phyloP scores from a whole-genome alignment of 176 grass and related monocot genomes.

The Aegilops longissima region DNA sequence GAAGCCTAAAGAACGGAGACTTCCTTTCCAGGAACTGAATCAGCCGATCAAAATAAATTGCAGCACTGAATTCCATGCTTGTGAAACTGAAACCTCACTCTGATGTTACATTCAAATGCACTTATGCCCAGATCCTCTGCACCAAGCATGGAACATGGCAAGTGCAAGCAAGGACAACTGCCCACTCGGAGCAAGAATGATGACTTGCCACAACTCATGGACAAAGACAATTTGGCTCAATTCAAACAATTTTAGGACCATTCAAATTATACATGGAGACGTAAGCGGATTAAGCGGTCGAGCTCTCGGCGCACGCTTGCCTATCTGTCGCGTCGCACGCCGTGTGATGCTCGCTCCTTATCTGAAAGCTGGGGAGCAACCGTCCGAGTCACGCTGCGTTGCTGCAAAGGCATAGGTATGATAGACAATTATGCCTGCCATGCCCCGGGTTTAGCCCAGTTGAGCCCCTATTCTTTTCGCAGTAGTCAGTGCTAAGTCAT shows the following conservation, averaged over 20 bases:
- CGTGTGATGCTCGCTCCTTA: slow-evolving; percentile 26
- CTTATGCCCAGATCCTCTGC: neutral
- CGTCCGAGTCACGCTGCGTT: slow-evolving; percentile 39
- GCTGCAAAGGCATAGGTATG: slow-evolving; percentile 39
- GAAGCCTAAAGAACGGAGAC: neutral
- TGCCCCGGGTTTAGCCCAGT: slow-evolving; percentile 46
- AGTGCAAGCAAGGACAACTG: slow-evolving; percentile 21
- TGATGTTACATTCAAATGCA: neutral
- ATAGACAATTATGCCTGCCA: slow-evolving; percentile 58
- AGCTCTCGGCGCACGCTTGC: neutral
- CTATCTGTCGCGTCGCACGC: slow-evolving; percentile 32
- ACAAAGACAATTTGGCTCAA: neutral
- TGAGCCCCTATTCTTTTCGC: slow-evolving; percentile 24
- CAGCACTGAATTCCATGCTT: slow-evolving; percentile 13
- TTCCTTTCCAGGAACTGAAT: slow-evolving; percentile 11
- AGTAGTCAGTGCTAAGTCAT: slow-evolving; percentile 55
- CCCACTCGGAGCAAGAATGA: slow-evolving; percentile 4
- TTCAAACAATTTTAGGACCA: neutral
- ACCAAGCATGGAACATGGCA: slow-evolving; percentile 17
- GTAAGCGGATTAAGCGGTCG: neutral
- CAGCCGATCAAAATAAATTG: neutral
- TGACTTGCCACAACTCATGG: neutral
- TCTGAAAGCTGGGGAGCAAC: slow-evolving; percentile 35
- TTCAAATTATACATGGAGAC: neutral
- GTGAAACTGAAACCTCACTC: slow-evolving; percentile 1